Base-by-base conservation (phyloP, 192 early-diverging fungal species). In the Coemansia sp. region DNA sequence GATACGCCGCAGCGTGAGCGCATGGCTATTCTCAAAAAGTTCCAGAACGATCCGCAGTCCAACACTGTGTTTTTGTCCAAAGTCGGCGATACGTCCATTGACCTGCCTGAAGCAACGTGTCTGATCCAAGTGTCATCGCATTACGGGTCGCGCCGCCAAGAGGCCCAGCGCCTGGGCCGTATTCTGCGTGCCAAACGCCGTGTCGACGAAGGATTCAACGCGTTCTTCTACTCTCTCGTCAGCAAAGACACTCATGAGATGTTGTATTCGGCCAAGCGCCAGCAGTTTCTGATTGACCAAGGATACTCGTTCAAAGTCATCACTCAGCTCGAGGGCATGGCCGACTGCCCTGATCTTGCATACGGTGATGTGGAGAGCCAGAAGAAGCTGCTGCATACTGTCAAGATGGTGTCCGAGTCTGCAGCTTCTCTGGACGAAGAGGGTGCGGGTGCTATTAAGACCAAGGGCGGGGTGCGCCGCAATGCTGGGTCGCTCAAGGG, bases 261-360 rank as follows among this genome's bases (percentile, higher is more conserved):
- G 89, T 95, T 87, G 70, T 99, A 96, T 62, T 94, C 95, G 4
- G 86, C 93, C 32, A 98, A 98, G 75, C 86, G 97, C 11, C 97
- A 98, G 74, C 97, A 98, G 76, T 99, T 99, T 78, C 75, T 99
- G 66, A 92, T 97, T 48, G 96, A 99, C 76, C 97, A 99, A 73
- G 97, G 97, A 0, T 98, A 99, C 79, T 87, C 92, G 10, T 98
- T 96, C 84, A 97, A 97, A 79, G 91, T 96, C 37, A 98, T 99
- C 62, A 96, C 94, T 27, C 84, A 91, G 25, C 83, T 98, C 37
- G 94, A 95, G 58, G 95, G 95, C 8, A 92, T 96, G 84, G 94
- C 94, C 9, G 85, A 77, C 17, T 86, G 41, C 14, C 11, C 86
- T 3, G 85, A 88, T 25, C 70, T 96, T 12, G 48, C 19, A 4